Evolutionary conservation across 768 basidiomycete genomes (phyloP).

Genomic region (Dictyophora rubrovolvata): DNA sequence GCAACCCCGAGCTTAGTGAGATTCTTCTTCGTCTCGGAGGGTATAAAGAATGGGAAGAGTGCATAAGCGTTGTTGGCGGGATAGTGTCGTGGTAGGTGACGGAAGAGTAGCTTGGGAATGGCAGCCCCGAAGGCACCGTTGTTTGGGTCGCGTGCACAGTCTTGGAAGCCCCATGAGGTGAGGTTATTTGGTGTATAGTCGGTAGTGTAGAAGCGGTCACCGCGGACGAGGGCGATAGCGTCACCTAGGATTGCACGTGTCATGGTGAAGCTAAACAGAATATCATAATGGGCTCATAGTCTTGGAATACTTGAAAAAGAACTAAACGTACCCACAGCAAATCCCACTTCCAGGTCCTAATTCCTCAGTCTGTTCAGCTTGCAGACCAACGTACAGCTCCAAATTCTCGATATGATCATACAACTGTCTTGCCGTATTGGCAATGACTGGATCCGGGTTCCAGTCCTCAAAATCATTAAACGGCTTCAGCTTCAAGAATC

Average conservation of each 20-base stretch:
- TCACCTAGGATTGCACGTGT: slow-evolving; percentile 74
- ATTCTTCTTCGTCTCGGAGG: slow-evolving; percentile 34
- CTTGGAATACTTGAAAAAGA: too few relatives aligned
- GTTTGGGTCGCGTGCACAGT: slow-evolving; percentile 50
- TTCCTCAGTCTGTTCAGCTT: slow-evolving; percentile 62
- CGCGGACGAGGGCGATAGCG: slow-evolving; percentile 63
- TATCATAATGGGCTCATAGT: too few relatives aligned
- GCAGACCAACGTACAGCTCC: slow-evolving; percentile 66
- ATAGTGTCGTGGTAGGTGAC: slow-evolving; percentile 59
- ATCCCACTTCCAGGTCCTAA: slow-evolving; percentile 61
- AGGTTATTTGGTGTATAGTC: slow-evolving; percentile 70
- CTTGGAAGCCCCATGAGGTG: slow-evolving; percentile 70
- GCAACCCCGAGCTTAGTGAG: slow-evolving; percentile 24
- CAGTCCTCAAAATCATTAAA: slow-evolving; percentile 21
- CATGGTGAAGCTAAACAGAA: slow-evolving; percentile 53
- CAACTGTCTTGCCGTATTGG: slow-evolving; percentile 46
- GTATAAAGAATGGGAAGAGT: slow-evolving; percentile 73
- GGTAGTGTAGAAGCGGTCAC: slow-evolving; percentile 68
- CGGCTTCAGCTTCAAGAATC: slow-evolving; percentile 16
- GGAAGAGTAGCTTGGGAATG: slow-evolving; percentile 41
- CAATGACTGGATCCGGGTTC: slow-evolving; percentile 23
- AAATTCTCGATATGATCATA: slow-evolving; percentile 70
- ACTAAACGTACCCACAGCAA: slow-evolving; percentile 33
- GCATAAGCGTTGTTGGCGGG: slow-evolving; percentile 55
- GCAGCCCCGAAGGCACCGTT: slow-evolving; percentile 67